Evolutionary conservation across 176 grass and related monocot genomes (phyloP).

Genomic region (Pharus latifolius): DNA sequence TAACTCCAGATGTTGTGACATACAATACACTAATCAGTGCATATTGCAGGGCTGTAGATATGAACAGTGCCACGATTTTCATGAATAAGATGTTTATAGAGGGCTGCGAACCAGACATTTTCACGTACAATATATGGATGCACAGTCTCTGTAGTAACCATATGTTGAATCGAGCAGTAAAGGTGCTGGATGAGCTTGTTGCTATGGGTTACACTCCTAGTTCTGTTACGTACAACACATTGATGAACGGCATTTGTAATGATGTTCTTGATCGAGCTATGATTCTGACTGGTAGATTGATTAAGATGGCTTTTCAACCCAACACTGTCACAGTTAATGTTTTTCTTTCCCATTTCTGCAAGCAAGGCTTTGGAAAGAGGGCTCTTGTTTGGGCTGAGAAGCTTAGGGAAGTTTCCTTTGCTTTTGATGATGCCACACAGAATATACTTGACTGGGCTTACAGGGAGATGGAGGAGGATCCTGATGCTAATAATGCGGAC

Average conservation of each 20-base stretch:
- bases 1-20: slow-evolving; percentile 69
- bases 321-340: slow-evolving; percentile 80
- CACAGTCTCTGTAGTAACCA: slow-evolving; percentile 57
- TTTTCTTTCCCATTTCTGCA: slow-evolving; percentile 89
- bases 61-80: slow-evolving; percentile 43
- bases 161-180: slow-evolving; percentile 59
- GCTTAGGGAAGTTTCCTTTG: slow-evolving; percentile 53
- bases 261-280: slow-evolving; percentile 83
- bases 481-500: slow-evolving; percentile 13
- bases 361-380: slow-evolving; percentile 71
- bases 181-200: slow-evolving; percentile 62
- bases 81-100: slow-evolving; percentile 74
- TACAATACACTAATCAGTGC: slow-evolving; percentile 90
- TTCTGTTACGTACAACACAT: slow-evolving; percentile 78
- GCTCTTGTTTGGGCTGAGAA: slow-evolving; percentile 67
- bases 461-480: slow-evolving; percentile 34
- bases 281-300: slow-evolving; percentile 69
- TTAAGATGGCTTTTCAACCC: slow-evolving; percentile 86
- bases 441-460: slow-evolving; percentile 81
- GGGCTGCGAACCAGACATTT: slow-evolving; percentile 76
- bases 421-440: slow-evolving; percentile 77
- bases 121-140: slow-evolving; percentile 98
- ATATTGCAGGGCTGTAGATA: slow-evolving; percentile 60
- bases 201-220: slow-evolving; percentile 43
- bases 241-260: slow-evolving; percentile 64